Base-by-base conservation (phyloP, 176 grass and related monocot genomes). In the Cenchrus americanus region DNA sequence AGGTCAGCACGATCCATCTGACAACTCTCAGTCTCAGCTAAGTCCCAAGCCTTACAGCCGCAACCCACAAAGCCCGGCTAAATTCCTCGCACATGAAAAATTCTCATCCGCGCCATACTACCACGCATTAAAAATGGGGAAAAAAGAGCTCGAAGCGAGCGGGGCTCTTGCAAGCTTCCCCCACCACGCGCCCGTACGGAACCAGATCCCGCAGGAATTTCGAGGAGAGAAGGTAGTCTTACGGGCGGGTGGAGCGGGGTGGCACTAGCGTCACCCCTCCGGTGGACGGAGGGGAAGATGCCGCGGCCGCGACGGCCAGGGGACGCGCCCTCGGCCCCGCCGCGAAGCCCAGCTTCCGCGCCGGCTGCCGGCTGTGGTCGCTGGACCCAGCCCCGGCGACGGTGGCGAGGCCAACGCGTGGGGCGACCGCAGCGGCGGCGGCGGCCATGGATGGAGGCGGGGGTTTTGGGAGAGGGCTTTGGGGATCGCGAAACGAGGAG, bases 231-330 rank as follows among this genome's bases (percentile, higher is more conserved):
- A 54, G 23, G 17, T 14, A 40, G 60, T 19, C 78, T 81, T 75
- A 87, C 85, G 85, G 58, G 50, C 5, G 23, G 40, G 41, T 87
- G 18, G 78, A 63, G 14, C 23, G 60, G 22, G 78, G 69, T 0
- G 77, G 77, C 50, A 67, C 50, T 5, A 78, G 77, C 69, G 60
- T 12, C 23, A 86, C 85, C 23, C 69, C 85, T 5, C 61, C 77
- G 37, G 69, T 59, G 5, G 85, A 18, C 49, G 77, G 69, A 23
- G 77, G 66, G 37, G 85, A 30, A 30, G 27, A 66, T 18, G 63
- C 40, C 5, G 68, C 23, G 18, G 64, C 50, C 1, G 40, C 60
- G 18, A 58, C 77, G 8, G 49, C 60, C 3, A 67, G 60, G 8
- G 52, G 8, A 47, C 69, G 77, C 22, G 84, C 48, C 41, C 69